Evolutionary conservation across 1,139 yeast genomes (phyloP).

Genomic region (Suhomyces panamericanus): DNA sequence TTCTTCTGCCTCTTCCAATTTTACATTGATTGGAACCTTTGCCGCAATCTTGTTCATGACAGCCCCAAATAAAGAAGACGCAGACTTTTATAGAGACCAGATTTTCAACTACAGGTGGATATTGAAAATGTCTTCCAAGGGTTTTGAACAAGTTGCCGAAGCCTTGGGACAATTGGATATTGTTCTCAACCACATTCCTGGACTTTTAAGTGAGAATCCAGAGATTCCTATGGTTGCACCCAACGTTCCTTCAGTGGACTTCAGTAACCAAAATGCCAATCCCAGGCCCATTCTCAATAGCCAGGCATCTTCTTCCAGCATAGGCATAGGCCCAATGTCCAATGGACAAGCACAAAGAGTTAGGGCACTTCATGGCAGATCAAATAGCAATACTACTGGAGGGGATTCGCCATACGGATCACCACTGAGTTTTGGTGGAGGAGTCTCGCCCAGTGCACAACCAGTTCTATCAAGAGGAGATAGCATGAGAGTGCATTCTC

Average conservation of each 20-base stretch:
- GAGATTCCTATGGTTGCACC: constrained; percentile 45
- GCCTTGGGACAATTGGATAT: constrained; percentile 70
- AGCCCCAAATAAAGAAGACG: constrained; percentile 59
- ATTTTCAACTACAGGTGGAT: constrained; percentile 76
- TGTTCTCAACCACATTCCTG: constrained; percentile 66
- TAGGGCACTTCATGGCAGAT: constrained; percentile 10
- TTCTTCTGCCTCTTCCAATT: constrained; percentile 72
- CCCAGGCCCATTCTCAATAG: neutral
- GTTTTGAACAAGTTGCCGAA: constrained; percentile 71
- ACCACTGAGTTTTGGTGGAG: constrained; percentile 21
- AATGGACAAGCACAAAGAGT: constrained; percentile 1
- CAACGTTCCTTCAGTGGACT: constrained; percentile 26
- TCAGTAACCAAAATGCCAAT: neutral
- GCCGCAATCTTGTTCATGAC: constrained; percentile 76
- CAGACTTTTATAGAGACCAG: constrained; percentile 61
- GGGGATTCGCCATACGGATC: constrained; percentile 24
- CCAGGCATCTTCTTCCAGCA: neutral
- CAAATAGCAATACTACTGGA: constrained; percentile 4
- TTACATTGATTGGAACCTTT: constrained; percentile 81
- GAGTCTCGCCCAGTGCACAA: constrained; percentile 8
- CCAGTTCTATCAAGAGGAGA: constrained; percentile 20
- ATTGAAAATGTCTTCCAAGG: constrained; percentile 67
- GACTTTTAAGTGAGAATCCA: constrained; percentile 49
- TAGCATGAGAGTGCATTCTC: constrained; percentile 25
- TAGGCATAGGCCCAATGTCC: neutral